Evolutionary conservation across 2,329 filamentous ascomycete species (phyloP), one percentile per base, ranked within the genome.

Genomic region (Purpureocillium takamizusanense): DNA sequence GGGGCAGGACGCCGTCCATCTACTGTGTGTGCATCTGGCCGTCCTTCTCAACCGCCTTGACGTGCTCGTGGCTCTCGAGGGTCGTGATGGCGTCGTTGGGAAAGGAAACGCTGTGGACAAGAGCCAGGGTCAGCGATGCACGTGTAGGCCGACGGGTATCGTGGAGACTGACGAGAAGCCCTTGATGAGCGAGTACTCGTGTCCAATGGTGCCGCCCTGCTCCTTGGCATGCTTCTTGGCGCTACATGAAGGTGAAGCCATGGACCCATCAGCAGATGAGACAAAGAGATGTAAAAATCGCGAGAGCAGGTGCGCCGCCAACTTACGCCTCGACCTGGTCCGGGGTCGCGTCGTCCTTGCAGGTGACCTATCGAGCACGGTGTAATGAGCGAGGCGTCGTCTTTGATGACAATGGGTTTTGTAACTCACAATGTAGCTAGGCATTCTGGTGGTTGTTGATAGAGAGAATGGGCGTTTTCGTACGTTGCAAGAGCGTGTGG

Each of bases 101-200:
- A 61, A 85, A 86, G 41, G 76, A 70, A 52, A 88, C 87, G 36
- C 89, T 95, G 27, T 27, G n/a, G 18, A 12, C 10, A n/a, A n/a
- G 8, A 12, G 12, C n/a, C 3, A 17, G 9, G 27, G 35, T 37
- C 16, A 38, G 42, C 34, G 15, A 14, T 5, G 3, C 29, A 21
- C 28, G 15, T 28, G 18, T 27, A n/a, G n/a, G n/a, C n/a, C n/a
- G n/a, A n/a, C n/a, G n/a, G n/a, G n/a, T n/a, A n/a, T n/a, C n/a
- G n/a, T n/a, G n/a, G n/a, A n/a, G 34, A 71, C 85, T 51, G 78
- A 95, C 90, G 85, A 81, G 69, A 95, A 95, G 42, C 83, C 89
- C 69, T 90, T 94, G 74, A 95, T 88, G 52, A 95, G 65, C 44
- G 67, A 81, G 71, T 86, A 95, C 60, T 92, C 85, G 51, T 92